Base-by-base conservation (phyloP, 352 stramenopile genomes). In the Phytophthora pseudosyringae region DNA sequence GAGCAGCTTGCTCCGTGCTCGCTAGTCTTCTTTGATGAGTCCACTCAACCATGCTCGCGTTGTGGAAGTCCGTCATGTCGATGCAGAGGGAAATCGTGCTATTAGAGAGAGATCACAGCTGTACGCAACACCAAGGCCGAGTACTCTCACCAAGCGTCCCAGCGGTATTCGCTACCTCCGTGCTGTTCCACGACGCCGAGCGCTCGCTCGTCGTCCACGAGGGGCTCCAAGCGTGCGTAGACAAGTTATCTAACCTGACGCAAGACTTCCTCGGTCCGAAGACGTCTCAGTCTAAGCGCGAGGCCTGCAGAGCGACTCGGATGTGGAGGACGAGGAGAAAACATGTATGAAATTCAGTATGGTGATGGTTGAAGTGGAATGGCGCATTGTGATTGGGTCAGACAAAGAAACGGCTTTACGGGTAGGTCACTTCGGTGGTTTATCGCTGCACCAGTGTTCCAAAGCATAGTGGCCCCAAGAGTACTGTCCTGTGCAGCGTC, bases 141-240 rank as follows among this genome's bases (percentile, higher is more conserved):
- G 1, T 21, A 21, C 21, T 21, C 21, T 21, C 2, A 21, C 21
- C 21, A 21, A 21, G 21, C 21, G 21, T 21, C 21, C 21, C 21
- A 21, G 2, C 21, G 21, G 21, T 21, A 21, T 21, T 2, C 73
- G 78, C 18, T 76, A 83, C 78, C 3, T 72, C 73, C 1, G 63
- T 80, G 6, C 26, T 87, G 48, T 50, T 90, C 28, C 78, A 88
- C 40, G 71, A 84, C 44, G 69, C 75, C 12, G 75, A 89, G 21
- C 75, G 63, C 10, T 86, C 79, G 51, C 59, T 80, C 25, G 76
- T 90, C 46, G 89, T 88, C 46, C 79, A 75, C 15, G 73, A 90
- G n/a, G 79, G 88, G 51, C 77, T 90, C n/a, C 63, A 67, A 8
- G 66, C 67, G 21, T 73, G 75, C 2, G 81, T 90, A 18, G 10